These are phyloP conservation scores for Lactarius indigo DNA, from an alignment of 768 basidiomycete genomes.

Conservation along the genomic window DNA sequence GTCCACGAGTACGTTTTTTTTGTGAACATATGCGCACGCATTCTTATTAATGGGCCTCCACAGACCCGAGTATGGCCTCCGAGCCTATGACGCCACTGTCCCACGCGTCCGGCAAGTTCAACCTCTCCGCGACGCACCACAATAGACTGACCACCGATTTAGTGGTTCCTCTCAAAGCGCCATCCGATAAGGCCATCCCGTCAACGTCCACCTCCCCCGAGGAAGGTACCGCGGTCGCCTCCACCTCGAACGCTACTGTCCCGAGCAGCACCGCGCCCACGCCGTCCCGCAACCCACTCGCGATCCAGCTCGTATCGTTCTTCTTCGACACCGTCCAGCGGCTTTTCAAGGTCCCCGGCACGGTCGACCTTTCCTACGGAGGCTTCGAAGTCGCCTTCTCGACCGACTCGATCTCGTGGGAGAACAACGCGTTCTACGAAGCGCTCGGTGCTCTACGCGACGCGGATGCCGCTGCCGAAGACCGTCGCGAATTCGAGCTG, in stretches of 20 bases:
- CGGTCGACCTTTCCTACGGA: slow-evolving; percentile 14
- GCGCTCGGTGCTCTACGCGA: no score
- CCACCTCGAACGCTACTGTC: neutral
- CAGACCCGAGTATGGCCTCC: slow-evolving; percentile 3
- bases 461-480: neutral
- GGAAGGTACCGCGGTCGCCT: neutral
- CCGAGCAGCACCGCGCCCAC: neutral
- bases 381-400: slow-evolving; percentile 19
- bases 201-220: neutral
- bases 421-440: neutral
- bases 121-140: neutral
- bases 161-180: neutral
- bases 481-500: slow-evolving; percentile 3
- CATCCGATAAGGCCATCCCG: neutral
- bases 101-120: neutral
- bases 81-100: slow-evolving; percentile 16
- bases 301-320: slow-evolving; percentile 16
- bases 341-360: slow-evolving; percentile 11
- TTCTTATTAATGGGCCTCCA: neutral
- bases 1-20: slow-evolving; percentile 5
- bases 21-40: neutral
- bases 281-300: neutral
- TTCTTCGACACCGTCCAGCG: slow-evolving; percentile 17
- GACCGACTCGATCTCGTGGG: slow-evolving; percentile 8
- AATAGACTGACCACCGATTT: slow-evolving; percentile 2